Base-by-base conservation (phyloP, 257 asterid species). In the Fraxinus cuspidata region DNA sequence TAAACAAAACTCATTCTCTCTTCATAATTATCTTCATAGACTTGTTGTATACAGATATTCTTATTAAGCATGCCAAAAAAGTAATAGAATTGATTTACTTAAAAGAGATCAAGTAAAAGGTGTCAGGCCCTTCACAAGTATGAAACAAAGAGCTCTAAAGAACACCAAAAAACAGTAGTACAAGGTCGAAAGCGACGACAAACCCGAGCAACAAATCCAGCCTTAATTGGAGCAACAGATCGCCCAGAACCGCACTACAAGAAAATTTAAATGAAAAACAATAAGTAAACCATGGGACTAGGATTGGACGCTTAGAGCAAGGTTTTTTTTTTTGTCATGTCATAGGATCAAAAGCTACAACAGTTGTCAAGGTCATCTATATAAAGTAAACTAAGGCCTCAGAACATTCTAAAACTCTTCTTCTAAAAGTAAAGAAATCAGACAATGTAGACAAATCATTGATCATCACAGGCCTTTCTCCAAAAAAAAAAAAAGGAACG, bases 191-290 rank as follows among this genome's bases (percentile, higher is more conserved):
- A n/a, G n/a, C n/a, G 76, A 35, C 87, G 85, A 31, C 86, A 90
- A 79, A 88, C 85, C 56, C 85, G 88, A n/a, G 90, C 90, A 79
- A 86, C 87, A 47, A 81, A 86, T 51, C 92, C 90, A 68, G 90
- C 90, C 76, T 84, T 88, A 58, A 88, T 88, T 3, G 80, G 90
- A 27, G 90, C 90, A 63, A 84, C 92, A 10, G 90, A 84, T 78
- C 88, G 83, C 25, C 87, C 90, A 56, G 86, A 88, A 16, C 89
- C 90, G 31, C 92, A 88, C 89, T 86, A 65, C 82, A 83, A 78
- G n/a, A 77, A 19, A 47, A 8, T 60, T 60, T 7, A 25, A 8
- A 60, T 10, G 5, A 10, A 60, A 60, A 60, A 25, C 5, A 25
- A 0, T 23, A 23, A 25, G 34, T 25, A 60, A 7, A 21, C 67